These are phyloP conservation scores for Ruellia speciosa DNA, from an alignment of 305 asterid species.

Conservation along the genomic window DNA sequence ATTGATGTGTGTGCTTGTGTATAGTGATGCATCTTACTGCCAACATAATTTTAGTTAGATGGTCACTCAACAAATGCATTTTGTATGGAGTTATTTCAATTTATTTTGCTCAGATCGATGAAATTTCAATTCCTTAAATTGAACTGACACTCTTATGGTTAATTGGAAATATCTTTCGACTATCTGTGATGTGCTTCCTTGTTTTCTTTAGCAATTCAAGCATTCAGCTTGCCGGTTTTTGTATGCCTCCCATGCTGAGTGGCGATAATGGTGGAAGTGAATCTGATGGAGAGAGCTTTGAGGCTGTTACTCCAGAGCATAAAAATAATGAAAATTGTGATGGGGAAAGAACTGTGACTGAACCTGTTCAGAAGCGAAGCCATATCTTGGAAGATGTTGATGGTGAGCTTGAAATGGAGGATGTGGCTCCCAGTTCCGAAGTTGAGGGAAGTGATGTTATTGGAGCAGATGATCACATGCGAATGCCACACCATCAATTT, in stretches of 20 bases:
- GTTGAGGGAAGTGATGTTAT: constrained; percentile 28
- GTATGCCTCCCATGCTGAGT: constrained; percentile 81
- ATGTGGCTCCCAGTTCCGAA: constrained; percentile 70
- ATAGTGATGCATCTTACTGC: too few species aligned
- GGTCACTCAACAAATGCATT: background rate
- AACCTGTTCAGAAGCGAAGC: constrained; percentile 53
- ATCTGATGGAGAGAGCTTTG: constrained; percentile 84
- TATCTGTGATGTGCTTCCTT: constrained; percentile 16
- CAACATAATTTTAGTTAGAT: too few species aligned
- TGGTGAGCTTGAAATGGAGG: constrained; percentile 98
- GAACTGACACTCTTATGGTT: background rate
- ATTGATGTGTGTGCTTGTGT: too few species aligned
- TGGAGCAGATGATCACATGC: constrained; percentile 27
- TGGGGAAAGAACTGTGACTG: constrained; percentile 27
- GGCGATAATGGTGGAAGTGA: constrained; percentile 62
- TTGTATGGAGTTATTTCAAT: background rate
- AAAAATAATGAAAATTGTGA: constrained; percentile 36
- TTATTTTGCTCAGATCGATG: background rate
- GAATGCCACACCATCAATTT: constrained; percentile 24
- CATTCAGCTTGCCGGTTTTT: constrained; percentile 78
- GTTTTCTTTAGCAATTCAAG: constrained; percentile 68
- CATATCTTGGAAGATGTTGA: constrained; percentile 87
- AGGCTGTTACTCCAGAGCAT: constrained; percentile 89
- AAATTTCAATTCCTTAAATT: background rate
- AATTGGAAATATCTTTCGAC: constrained; percentile 5